Evolutionary conservation across 164 flowering plant genomes (phyloP).

Genomic region (Magnolia kwangsiensis): DNA sequence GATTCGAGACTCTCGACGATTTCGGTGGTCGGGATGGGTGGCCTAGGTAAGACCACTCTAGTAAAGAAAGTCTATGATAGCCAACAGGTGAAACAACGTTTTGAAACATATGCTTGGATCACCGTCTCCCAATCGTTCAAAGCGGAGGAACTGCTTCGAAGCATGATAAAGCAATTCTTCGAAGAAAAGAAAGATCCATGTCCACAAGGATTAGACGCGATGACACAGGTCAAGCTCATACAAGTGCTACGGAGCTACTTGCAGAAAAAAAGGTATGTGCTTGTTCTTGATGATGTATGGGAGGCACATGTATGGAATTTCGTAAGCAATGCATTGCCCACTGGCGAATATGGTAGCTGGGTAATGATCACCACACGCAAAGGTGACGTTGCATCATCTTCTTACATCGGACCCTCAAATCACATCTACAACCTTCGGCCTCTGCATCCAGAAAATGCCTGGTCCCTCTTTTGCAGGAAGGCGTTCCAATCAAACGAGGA

Average conservation of each 20-base stretch:
- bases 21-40: constrained; percentile 22
- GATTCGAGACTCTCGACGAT: neutral
- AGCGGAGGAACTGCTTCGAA: neutral
- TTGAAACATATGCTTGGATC: constrained; percentile 41
- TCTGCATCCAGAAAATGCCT: constrained; percentile 18
- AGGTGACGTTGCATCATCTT: neutral
- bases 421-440: neutral
- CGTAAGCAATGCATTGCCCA: constrained; percentile 26
- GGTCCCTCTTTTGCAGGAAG: constrained; percentile 28
- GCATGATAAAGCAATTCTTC: neutral
- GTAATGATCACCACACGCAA: constrained; percentile 35
- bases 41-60: constrained; percentile 49
- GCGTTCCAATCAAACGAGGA: constrained; percentile 3
- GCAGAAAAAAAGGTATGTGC: constrained; percentile 12
- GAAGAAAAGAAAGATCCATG: too few species aligned
- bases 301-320: constrained; percentile 17
- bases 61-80: constrained; percentile 39
- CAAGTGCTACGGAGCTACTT: neutral
- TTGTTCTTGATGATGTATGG: constrained; percentile 46
- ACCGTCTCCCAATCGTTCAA: constrained; percentile 30
- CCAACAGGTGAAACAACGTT: constrained; percentile 19
- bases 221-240: constrained; percentile 26
- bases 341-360: constrained; percentile 23
- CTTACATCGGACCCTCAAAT: too few species aligned
- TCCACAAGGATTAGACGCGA: neutral